A percentile compares a stretch with the other conserved stretches of the same genome.
These are phyloP conservation scores for Scheffersomyces parashehatae DNA, from an alignment of 1,139 yeast genomes.

Conservation along the genomic window DNA sequence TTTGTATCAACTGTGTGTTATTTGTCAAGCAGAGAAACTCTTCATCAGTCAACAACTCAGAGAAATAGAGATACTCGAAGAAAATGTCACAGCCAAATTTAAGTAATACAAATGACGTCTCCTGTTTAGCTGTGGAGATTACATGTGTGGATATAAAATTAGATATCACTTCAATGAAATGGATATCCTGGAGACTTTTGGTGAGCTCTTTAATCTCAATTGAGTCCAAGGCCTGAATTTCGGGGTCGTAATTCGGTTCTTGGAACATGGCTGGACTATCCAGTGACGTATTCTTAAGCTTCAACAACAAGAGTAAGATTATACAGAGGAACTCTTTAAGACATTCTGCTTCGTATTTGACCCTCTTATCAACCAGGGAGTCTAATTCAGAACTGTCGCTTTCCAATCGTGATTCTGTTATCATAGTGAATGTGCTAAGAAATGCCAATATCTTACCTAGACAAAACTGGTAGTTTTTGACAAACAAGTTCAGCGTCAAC, in stretches of 20 bases:
- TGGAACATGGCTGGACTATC: slow-evolving; percentile 2
- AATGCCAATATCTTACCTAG: slow-evolving; percentile 43
- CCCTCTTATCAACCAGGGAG: slow-evolving; percentile 9
- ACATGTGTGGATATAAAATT: slow-evolving; percentile 35
- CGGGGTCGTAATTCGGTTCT: slow-evolving; percentile 2
- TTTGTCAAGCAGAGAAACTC: slow-evolving; percentile 35
- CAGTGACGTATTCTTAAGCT: slow-evolving; percentile 26
- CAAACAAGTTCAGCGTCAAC: slow-evolving; percentile 40
- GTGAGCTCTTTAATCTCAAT: slow-evolving; percentile 25
- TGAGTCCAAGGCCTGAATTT: slow-evolving; percentile 2
- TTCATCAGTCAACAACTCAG: slow-evolving; percentile 33
- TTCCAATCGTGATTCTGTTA: slow-evolving; percentile 13
- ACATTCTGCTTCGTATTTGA: slow-evolving; percentile 23
- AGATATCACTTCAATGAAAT: slow-evolving; percentile 48
- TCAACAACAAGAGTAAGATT: slow-evolving; percentile 33
- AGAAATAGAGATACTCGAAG: slow-evolving; percentile 44
- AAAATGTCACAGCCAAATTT: slow-evolving; percentile 45
- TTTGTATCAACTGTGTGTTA: slow-evolving; percentile 28
- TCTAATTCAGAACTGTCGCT: not conserved
- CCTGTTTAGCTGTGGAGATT: slow-evolving; percentile 13
- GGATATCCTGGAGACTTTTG: slow-evolving; percentile 37
- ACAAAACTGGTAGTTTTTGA: slow-evolving; percentile 39
- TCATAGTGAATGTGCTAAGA: slow-evolving; percentile 28
- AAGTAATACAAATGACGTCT: slow-evolving; percentile 34
- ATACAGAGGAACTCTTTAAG: slow-evolving; percentile 42